These are phyloP conservation scores for Phytophthora ramorum DNA, from an alignment of 352 stramenopile genomes.

Conservation along the genomic window DNA sequence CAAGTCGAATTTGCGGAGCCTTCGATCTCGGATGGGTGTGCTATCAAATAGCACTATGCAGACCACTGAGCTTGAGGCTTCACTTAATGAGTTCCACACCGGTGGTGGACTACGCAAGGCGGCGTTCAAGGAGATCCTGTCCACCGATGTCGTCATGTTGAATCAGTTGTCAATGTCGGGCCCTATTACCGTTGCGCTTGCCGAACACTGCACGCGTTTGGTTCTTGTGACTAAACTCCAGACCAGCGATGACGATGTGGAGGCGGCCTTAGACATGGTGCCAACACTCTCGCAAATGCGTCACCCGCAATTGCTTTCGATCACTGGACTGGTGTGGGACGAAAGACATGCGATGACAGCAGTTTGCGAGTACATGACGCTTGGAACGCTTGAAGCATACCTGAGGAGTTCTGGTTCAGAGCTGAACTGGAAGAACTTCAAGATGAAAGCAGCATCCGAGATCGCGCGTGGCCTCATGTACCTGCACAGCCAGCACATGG, in stretches of 20 bases:
- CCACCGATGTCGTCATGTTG: conserved; percentile 44
- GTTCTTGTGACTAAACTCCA: conserved; percentile 69
- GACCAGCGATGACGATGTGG: conserved; percentile 60
- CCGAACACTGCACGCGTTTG: conserved; percentile 51
- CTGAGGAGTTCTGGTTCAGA: conserved; percentile 40
- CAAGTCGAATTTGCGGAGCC: conserved; percentile 46
- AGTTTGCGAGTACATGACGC: conserved; percentile 78
- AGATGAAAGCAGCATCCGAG: conserved; percentile 74
- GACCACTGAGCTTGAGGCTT: conserved; percentile 40
- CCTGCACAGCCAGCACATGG: conserved; percentile 72
- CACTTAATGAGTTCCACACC: conserved; percentile 47
- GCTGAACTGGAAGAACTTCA: conserved; percentile 81
- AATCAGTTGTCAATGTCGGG: conserved; percentile 53
- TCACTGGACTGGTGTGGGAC: conserved; percentile 69
- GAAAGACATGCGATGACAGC: conserved; percentile 64
- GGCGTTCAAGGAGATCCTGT: conserved; percentile 65
- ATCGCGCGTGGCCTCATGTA: conserved; percentile 79
- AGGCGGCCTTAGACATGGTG: conserved; percentile 62
- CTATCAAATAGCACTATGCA: conserved; percentile 25
- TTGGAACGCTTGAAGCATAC: conserved; percentile 71
- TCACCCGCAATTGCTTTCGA: conserved; percentile 69
- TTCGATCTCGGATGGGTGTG: conserved; percentile 40
- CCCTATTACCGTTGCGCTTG: conserved; percentile 54
- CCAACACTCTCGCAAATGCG: conserved; percentile 71
- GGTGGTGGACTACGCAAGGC: conserved; percentile 58